Evolutionary conservation across 2,329 filamentous ascomycete species (phyloP), one percentile per base, ranked within the genome.

Genomic region (Clarireedia paspali): DNA sequence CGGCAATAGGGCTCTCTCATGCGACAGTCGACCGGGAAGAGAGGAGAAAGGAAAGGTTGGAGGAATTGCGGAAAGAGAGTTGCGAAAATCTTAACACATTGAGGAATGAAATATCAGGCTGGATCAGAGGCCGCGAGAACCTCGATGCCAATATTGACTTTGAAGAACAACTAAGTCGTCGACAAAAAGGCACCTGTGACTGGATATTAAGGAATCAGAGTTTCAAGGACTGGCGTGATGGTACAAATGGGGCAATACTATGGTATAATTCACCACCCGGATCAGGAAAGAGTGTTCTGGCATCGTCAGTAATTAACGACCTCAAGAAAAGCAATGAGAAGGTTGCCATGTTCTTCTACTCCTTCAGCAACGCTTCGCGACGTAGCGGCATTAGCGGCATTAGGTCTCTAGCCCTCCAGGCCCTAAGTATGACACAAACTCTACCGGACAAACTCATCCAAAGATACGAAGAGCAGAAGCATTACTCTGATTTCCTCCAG

Each of bases 231-330:
- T 59, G 57, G 57, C 9, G 39, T 5, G 44, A 45, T 20, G 44
- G 40, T 12, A 36, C 26, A 23, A 44, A 53, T 17, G 57, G n/a
- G n/a, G 26, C 40, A 7, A 46, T 36, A 9, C 7, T 59, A 4
- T 59, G 54, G 57, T n/a, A 53, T 14, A 50, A 57, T 20, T 50
- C 57, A 24, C 45, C 47, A 10, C 54, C 54, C 47, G 57, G 57
- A 9, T 51, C 57, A 14, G 57, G 57, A 17, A 59, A 59, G 38
- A 59, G 46, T 15, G 42, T 59, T n/a, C 40, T 59, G 6, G 45
- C 57, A 5, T 57, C 57, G 10, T 20, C 53, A 27, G 27, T 59
- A 10, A 40, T 50, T 7, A 49, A 50, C 3, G 42, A 53, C n/a
- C 14, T 46, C n/a, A 36, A 49, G n/a, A 51, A 48, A 7, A 9